Base-by-base conservation (phyloP, 441 rosid genomes). In the Capsella rubella region DNA sequence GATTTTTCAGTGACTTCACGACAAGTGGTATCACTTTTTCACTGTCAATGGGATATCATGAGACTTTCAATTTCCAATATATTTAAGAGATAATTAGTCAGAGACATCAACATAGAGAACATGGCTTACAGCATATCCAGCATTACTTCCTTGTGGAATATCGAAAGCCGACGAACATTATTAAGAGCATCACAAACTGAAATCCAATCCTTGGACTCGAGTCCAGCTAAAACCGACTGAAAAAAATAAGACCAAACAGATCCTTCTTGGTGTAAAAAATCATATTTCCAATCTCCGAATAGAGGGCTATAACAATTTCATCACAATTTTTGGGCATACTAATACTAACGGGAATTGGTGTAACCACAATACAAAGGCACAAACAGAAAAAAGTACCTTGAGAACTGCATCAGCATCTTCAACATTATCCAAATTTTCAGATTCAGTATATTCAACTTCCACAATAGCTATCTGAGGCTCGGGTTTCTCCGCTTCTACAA, bases 141-240 rank as follows among this genome's bases (percentile, higher is more conserved):
- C 87, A 91, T 68, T 15, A 68, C 67, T 74, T 91, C 95, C 84
- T 83, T 89, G 83, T 90, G 96, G 80, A 84, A 94, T 75, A 85
- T 55, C 16, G 99, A 86, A 75, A 94, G 77, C 45, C 96, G 83
- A 6, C 99, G 93, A 58, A 83, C 86, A 81, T 86, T 86, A 64
- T 94, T 94, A 42, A 94, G 90, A 49, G 97, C 81, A 64, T 87
- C 97, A 80, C 96, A 91, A 64, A 85, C 84, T 62, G 81, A 59
- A 73, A 94, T 73, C 99, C 99, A 94, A 75, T 91, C 96, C 76
- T 91, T 94, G 70, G 99, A 91, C 61, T 90, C 91, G 25, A 94
- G 87, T 40, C 95, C 95, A 78, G 83, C 70, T 65, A 91, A 46
- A 63, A 91, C 86, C 5, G 80, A 72, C 97, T 93, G 83, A 46